phyloP scores from a whole-genome alignment of 495 filamentous ascomycete genomes.

The Melanomma pulvis-pyrius region DNA sequence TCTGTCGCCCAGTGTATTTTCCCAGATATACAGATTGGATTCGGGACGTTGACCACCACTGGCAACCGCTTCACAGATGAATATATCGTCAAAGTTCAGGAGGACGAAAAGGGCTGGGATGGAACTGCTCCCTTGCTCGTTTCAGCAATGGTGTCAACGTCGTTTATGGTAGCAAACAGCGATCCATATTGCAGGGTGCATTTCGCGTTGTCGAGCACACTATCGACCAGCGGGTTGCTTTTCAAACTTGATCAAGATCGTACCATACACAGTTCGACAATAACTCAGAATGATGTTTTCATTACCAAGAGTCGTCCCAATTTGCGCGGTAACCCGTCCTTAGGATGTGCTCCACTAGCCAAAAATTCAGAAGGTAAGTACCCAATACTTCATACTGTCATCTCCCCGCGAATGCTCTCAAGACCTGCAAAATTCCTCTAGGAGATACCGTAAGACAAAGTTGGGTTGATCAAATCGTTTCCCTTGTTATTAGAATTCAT shows the following conservation, averaged over 20 bases:
- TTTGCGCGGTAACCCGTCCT: not conserved
- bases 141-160: not conserved
- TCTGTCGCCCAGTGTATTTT: not conserved
- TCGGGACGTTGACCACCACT: not conserved
- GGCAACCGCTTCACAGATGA: not conserved
- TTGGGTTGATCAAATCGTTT: too few relatives aligned
- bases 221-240: not conserved
- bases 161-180: not conserved
- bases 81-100: not conserved
- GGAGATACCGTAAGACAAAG: too few relatives aligned
- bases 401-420: too few relatives aligned
- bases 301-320: conserved; percentile 4
- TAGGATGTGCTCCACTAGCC: not conserved
- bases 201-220: not conserved
- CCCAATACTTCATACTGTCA: too few relatives aligned
- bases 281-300: conserved; percentile 3
- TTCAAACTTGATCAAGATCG: not conserved
- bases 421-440: too few relatives aligned
- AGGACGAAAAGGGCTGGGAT: not conserved
- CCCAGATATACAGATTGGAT: not conserved
- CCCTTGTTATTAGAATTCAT: too few relatives aligned
- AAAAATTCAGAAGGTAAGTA: not conserved
- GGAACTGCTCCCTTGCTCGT: conserved; percentile 1
- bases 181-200: not conserved
- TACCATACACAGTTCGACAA: not conserved